Percentiles rank a stretch among this genome's conserved stretches.
phyloP scores from a whole-genome alignment of 441 rosid genomes.

The Gossypium lobatum region DNA sequence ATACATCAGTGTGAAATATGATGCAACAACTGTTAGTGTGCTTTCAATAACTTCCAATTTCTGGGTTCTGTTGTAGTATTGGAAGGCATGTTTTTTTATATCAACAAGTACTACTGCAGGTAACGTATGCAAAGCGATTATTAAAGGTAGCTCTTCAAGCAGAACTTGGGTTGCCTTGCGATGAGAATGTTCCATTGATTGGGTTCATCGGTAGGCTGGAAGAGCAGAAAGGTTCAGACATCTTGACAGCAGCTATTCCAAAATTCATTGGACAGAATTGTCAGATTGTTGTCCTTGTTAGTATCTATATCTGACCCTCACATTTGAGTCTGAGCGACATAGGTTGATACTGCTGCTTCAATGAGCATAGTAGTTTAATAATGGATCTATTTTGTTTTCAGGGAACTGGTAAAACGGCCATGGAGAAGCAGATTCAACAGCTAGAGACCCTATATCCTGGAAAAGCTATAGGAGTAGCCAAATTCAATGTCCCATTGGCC shows the following conservation, averaged over 20 bases:
- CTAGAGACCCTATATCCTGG: conserved; percentile 65
- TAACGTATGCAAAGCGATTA: conserved; percentile 64
- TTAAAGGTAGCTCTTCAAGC: conserved; percentile 92
- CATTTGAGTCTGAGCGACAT: background rate
- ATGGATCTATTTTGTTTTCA: conserved; percentile 18
- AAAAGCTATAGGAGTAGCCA: conserved; percentile 66
- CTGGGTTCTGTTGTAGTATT: background rate
- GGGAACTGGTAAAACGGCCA: conserved; percentile 84
- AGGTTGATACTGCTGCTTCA: background rate
- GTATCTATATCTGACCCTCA: conserved; percentile 19
- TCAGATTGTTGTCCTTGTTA: conserved; percentile 76
- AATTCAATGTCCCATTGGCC: conserved; percentile 75
- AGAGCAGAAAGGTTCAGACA: conserved; percentile 96
- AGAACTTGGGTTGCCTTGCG: conserved; percentile 73
- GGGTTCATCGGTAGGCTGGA: conserved; percentile 95
- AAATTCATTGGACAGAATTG: conserved; percentile 48
- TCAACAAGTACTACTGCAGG: conserved; percentile 32
- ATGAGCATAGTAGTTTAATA: background rate
- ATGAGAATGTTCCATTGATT: conserved; percentile 63
- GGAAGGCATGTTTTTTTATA: background rate
- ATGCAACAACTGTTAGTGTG: conserved; percentile 66
- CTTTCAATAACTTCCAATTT: background rate
- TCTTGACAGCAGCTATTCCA: conserved; percentile 66
- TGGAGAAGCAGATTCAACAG: conserved; percentile 63
- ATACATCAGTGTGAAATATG: conserved; percentile 59